These are phyloP conservation scores for Arabidopsis suecica DNA, from an alignment of 345 rosid genomes.

Conservation along the genomic window DNA sequence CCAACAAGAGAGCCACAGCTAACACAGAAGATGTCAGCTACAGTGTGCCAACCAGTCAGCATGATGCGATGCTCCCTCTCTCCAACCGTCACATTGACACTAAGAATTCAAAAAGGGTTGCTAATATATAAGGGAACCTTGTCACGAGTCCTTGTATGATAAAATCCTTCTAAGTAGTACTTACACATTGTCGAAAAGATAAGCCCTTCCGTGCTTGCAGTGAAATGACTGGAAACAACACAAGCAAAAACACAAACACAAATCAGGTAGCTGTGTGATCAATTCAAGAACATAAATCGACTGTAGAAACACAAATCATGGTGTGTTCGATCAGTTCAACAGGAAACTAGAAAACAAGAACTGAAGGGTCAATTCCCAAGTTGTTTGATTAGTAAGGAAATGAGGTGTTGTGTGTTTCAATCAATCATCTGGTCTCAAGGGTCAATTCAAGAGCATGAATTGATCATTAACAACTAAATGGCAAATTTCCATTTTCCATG, in stretches of 20 bases:
- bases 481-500: not conserved
- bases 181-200: conserved; percentile 80
- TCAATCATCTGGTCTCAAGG: not conserved
- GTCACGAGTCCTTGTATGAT: not conserved
- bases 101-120: conserved; percentile 30
- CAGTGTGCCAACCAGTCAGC: conserved; percentile 84
- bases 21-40: conserved; percentile 81
- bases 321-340: conserved; percentile 1
- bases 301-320: conserved; percentile 6
- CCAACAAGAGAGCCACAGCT: conserved; percentile 81
- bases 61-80: conserved; percentile 68
- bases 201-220: conserved; percentile 78
- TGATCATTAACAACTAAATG: not conserved
- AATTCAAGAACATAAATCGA: not conserved
- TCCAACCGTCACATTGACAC: conserved; percentile 71
- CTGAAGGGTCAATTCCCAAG: not conserved
- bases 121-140: conserved; percentile 1
- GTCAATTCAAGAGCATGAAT: not conserved
- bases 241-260: conserved; percentile 1
- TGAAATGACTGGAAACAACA: conserved; percentile 68
- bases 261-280: conserved; percentile 28
- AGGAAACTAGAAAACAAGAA: not conserved
- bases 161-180: conserved; percentile 36
- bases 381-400: not conserved
- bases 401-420: not conserved